phyloP scores from a whole-genome alignment of 306 rosid species.

The Argentina anserina region DNA sequence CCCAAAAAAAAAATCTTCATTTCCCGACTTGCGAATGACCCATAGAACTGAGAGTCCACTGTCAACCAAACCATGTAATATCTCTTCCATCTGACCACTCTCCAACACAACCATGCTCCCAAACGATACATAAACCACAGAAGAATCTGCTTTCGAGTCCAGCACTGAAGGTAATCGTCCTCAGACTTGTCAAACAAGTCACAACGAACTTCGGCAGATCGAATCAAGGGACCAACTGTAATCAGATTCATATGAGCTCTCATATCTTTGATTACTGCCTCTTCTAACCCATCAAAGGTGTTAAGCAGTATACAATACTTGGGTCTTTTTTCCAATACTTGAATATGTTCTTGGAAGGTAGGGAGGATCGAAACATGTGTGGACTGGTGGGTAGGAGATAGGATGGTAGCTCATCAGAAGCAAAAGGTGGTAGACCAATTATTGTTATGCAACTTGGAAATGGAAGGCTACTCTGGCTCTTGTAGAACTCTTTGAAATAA shows the following conservation, averaged over 20 bases:
- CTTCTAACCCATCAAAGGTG: constrained; percentile 29
- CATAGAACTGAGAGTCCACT: constrained; percentile 45
- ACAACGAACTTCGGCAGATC: constrained; percentile 33
- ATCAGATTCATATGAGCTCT: constrained; percentile 10
- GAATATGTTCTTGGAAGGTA: constrained; percentile 11
- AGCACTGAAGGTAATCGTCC: constrained; percentile 42
- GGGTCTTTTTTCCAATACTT: background rate
- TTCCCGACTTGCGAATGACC: constrained; percentile 32
- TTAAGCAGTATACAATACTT: constrained; percentile 19
- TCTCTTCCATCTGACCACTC: constrained; percentile 51
- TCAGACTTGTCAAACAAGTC: constrained; percentile 22
- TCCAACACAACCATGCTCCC: constrained; percentile 42
- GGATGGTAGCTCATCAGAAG: constrained; percentile 11
- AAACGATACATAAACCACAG: constrained; percentile 57
- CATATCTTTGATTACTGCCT: constrained; percentile 17
- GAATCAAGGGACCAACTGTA: constrained; percentile 60
- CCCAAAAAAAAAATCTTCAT: no score
- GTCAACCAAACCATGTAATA: constrained; percentile 47
- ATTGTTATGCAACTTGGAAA: constrained; percentile 1
- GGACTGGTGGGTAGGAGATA: constrained; percentile 8
- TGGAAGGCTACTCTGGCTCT: background rate
- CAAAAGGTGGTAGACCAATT: constrained; percentile 5
- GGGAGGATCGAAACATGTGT: constrained; percentile 13
- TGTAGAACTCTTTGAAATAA: background rate
- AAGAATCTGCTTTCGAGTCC: constrained; percentile 33